Base-by-base conservation (phyloP, 2,329 filamentous ascomycete species). In the Fusarium pseudoanthophilum region DNA sequence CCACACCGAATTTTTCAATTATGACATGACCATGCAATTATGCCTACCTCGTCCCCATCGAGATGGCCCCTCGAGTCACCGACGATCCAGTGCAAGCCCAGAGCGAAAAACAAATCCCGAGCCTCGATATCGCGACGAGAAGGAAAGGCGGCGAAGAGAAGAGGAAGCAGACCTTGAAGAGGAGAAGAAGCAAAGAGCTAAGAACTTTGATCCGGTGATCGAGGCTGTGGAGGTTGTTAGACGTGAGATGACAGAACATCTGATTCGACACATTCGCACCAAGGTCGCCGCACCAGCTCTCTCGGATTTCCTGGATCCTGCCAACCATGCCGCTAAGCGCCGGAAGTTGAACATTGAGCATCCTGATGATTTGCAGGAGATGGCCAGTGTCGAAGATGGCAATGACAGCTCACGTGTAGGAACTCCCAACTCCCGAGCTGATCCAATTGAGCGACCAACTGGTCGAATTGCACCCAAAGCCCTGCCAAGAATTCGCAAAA, bases 21-120 rank as follows among this genome's bases (percentile, higher is more conserved):
- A 98, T 69, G 85, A 84, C 68, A 95, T 99, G 93, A 89, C 91
- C 49, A 97, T 99, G 94, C 92, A 95, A 79, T 91, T 94, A 63
- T 92, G 76, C 71, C 77, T 81, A 66, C 85, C 78, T 60, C 75
- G 69, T 72, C 73, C 73, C 20, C 72, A 60, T 60, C 80, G 68
- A 58, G 70, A 73, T 60, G 60, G 69, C 67, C 76, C 75, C 75
- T 78, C 63, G 72, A 74, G 64, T 59, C 67, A 67, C 40, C 80
- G 68, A 64, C 81, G 72, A 78, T 79, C 80, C 6, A 85, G 80
- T 64, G 80, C 80, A 10, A 82, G 80, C 45, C 82, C 79, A 7
- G 82, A 83, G 36, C 78, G 80, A 21, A 75, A 73, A 45, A 45
- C 65, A 46, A 70, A 73, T 11, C 51, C 59, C 9, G 79, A 75